These are phyloP conservation scores for Chrysophaeum taylorii DNA, from an alignment of 352 stramenopile genomes.

Conservation along the genomic window DNA sequence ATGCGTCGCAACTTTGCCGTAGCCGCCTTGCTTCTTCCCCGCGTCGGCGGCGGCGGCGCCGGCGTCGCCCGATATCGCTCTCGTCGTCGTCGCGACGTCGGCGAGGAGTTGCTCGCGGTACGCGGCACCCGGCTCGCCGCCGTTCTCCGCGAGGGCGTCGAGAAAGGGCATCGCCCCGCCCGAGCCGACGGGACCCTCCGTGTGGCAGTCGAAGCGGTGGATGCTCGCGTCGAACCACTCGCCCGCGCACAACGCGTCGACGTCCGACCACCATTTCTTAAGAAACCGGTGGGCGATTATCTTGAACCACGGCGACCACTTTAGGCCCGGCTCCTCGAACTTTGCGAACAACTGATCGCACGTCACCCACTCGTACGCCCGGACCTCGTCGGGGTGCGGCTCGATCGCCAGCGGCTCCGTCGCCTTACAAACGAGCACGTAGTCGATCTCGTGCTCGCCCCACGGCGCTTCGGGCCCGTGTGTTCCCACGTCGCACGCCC, in stretches of 20 bases:
- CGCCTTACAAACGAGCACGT: slow-evolving; percentile 82
- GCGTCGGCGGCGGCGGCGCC: not conserved
- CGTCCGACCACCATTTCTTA: slow-evolving; percentile 60
- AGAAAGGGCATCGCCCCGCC: slow-evolving; percentile 5
- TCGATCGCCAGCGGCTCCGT: slow-evolving; percentile 55
- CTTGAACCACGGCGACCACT: slow-evolving; percentile 65
- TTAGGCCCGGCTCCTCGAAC: slow-evolving; percentile 35
- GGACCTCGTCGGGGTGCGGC: slow-evolving; percentile 84
- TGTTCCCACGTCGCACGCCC: slow-evolving; percentile 63
- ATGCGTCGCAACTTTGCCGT: slow-evolving; percentile 70
- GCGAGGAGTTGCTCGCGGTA: slow-evolving; percentile 11
- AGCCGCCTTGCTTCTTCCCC: slow-evolving; percentile 67
- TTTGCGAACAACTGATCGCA: slow-evolving; percentile 41
- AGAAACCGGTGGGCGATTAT: slow-evolving; percentile 65
- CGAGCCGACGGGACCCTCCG: not conserved
- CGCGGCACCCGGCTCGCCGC: not conserved
- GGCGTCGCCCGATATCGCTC: no score
- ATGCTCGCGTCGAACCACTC: slow-evolving; percentile 52
- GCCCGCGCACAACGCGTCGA: slow-evolving; percentile 51
- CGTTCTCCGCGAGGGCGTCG: not conserved
- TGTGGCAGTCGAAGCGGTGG: slow-evolving; percentile 54
- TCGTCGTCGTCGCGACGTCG: slow-evolving; percentile 12
- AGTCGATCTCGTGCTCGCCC: slow-evolving; percentile 97
- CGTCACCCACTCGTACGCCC: slow-evolving; percentile 71
- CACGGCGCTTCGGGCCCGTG: slow-evolving; percentile 43